Evolutionary conservation across 805 yeast genomes (phyloP).

Genomic region (Candida quercuum): DNA sequence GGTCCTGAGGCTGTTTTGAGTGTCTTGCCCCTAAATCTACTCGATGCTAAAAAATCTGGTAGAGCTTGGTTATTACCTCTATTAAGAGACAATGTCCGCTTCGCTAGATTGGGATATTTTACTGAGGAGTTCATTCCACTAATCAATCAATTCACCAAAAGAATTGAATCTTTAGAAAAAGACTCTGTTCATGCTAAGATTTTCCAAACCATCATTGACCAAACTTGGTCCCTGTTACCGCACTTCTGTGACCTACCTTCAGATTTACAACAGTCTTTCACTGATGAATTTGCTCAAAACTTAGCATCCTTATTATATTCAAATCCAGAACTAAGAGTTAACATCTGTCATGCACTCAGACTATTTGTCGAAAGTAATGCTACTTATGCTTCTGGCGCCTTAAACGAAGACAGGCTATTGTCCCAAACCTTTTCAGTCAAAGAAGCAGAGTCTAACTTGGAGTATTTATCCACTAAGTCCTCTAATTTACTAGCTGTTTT

Average conservation of each 20-base stretch:
- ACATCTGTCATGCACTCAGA: constrained; percentile 79
- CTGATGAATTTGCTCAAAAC: constrained; percentile 70
- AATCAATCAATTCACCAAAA: constrained; percentile 46
- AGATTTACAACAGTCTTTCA: constrained; percentile 62
- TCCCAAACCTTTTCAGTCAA: constrained; percentile 55
- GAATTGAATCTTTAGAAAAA: constrained; percentile 37
- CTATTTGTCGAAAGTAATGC: constrained; percentile 72
- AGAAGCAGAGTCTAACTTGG: constrained; percentile 51
- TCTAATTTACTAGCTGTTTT: constrained; percentile 78
- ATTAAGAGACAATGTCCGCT: constrained; percentile 77
- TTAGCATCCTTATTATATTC: constrained; percentile 73
- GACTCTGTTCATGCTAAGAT: constrained; percentile 70
- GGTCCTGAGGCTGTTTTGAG: constrained; percentile 84
- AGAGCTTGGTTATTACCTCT: constrained; percentile 95
- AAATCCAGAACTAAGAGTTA: constrained; percentile 67
- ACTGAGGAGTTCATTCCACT: constrained; percentile 62
- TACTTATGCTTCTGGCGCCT: constrained; percentile 55
- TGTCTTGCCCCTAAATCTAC: constrained; percentile 74
- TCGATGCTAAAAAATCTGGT: constrained; percentile 55
- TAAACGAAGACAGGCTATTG: constrained; percentile 49
- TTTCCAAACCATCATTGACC: constrained; percentile 81
- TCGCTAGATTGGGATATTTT: constrained; percentile 64
- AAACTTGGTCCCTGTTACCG: constrained; percentile 88
- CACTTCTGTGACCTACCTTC: constrained; percentile 82
- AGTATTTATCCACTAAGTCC: constrained; percentile 60